Evolutionary conservation across 2,329 filamentous ascomycete species (phyloP).

Genomic region (Corniculantispora saksenae): DNA sequence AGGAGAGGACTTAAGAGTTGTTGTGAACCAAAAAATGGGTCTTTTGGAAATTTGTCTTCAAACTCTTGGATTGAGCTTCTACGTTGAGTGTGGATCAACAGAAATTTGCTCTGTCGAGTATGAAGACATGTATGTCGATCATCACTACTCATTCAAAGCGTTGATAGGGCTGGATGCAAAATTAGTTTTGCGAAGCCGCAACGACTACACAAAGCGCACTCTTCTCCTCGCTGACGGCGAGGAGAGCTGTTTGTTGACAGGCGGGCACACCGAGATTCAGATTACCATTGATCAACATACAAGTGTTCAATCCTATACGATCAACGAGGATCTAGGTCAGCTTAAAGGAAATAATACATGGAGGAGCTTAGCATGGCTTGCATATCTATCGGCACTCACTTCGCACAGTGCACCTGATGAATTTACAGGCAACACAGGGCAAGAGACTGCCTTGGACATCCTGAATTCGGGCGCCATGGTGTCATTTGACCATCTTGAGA

Average conservation of each 20-base stretch:
- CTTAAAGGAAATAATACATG: conserved; percentile 52
- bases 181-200: neutral
- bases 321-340: neutral
- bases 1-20: fast-evolving
- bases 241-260: neutral
- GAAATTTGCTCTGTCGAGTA: neutral
- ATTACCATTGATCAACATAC: neutral
- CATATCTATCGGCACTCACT: conserved; percentile 54
- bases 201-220: neutral
- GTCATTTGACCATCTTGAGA: conserved; percentile 33
- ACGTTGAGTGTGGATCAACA: neutral
- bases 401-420: conserved; percentile 50
- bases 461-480: conserved; percentile 47
- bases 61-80: neutral
- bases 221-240: neutral
- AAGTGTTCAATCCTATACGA: neutral
- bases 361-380: conserved; percentile 50
- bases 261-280: fast-evolving
- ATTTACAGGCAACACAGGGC: conserved; percentile 51
- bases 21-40: neutral
- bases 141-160: neutral
- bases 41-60: neutral
- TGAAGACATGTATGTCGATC: neutral
- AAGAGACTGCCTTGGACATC: conserved; percentile 51
- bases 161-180: neutral